Conservation (phyloP, 768 basidiomycete genomes). For the Piloderma croceum region DNA sequence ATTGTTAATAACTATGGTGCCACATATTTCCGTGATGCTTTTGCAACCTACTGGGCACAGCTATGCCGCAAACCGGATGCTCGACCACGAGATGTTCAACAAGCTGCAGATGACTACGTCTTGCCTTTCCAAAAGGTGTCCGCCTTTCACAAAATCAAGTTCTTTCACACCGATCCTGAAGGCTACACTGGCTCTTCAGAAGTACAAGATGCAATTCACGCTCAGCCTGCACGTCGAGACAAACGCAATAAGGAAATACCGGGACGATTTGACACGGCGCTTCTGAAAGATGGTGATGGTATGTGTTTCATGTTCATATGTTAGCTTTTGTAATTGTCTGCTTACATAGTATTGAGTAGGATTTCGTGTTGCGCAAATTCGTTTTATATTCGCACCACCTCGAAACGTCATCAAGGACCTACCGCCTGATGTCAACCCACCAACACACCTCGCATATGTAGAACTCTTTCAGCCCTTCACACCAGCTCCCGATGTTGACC, state of each 20-base stretch:
- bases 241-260: conserved; percentile 11
- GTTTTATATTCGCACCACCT: neutral
- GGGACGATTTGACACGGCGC: conserved; percentile 31
- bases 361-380: neutral
- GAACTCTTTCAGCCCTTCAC: conserved; percentile 11
- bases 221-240: conserved; percentile 5
- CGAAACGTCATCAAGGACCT: neutral
- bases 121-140: conserved; percentile 6
- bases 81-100: too few relatives aligned
- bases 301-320: neutral
- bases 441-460: conserved; percentile 5
- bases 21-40: conserved; percentile 5
- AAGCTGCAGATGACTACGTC: too few relatives aligned
- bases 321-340: neutral
- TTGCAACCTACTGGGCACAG: conserved; percentile 7
- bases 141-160: conserved; percentile 10
- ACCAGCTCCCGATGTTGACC: conserved; percentile 12
- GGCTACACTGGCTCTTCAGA: neutral
- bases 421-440: neutral
- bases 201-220: neutral
- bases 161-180: conserved; percentile 6
- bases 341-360: neutral
- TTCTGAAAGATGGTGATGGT: conserved; percentile 16
- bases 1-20: conserved; percentile 5
- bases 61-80: too few relatives aligned